Evolutionary conservation across 108 stramenopile species (phyloP).

Genomic region (Craspedostauros australis): DNA sequence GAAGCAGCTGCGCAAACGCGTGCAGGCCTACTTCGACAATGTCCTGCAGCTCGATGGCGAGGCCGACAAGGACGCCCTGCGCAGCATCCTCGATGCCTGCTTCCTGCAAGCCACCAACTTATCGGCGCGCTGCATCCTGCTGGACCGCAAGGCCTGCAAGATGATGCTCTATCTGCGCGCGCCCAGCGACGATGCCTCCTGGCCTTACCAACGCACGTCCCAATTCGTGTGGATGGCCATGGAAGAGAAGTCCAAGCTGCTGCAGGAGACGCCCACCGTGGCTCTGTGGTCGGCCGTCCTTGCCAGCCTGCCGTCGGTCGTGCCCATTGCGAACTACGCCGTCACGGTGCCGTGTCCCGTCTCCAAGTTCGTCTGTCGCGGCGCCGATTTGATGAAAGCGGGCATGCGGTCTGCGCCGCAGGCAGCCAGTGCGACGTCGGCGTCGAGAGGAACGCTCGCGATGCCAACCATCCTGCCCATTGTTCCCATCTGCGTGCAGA

Average conservation of each 20-base stretch:
- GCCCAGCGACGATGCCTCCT: too few relatives aligned
- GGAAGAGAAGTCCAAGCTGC: conserved; percentile 12
- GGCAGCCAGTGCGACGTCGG: not conserved
- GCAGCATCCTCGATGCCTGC: too few relatives aligned
- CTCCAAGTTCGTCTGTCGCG: conserved; percentile 75
- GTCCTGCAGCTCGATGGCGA: too few relatives aligned
- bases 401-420: conserved; percentile 53
- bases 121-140: too few relatives aligned
- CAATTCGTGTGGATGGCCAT: conserved; percentile 31
- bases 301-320: too few relatives aligned
- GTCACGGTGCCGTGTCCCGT: conserved; percentile 32
- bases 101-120: too few relatives aligned
- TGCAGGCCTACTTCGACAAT: conserved; percentile 32
- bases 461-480: conserved; percentile 2
- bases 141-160: too few relatives aligned
- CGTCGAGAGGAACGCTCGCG: conserved; percentile 15
- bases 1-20: conserved; percentile 41
- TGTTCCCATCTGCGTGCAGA: conserved; percentile 41
- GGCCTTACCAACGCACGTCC: conserved; percentile 19
- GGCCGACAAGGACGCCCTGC: too few relatives aligned
- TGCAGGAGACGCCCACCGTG: conserved; percentile 16
- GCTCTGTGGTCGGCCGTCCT: conserved; percentile 23
- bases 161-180: too few relatives aligned
- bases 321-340: not conserved
- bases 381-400: conserved; percentile 77